Percentiles rank a stretch among this genome's conserved stretches.
phyloP scores from a whole-genome alignment of 768 basidiomycete genomes.

The Hypsizygus marmoreus region DNA sequence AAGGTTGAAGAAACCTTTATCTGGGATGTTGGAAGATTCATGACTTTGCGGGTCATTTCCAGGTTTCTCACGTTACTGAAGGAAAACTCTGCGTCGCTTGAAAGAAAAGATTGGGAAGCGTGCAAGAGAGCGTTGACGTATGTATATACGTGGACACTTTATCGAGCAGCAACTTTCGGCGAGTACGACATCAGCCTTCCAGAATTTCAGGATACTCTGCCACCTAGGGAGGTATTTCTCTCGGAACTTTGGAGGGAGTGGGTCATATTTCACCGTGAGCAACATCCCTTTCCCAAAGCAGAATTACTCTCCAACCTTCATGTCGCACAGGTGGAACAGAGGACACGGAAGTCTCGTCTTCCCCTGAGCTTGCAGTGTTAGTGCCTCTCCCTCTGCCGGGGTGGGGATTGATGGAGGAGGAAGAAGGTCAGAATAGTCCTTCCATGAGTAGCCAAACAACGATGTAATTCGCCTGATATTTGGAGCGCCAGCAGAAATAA shows the following conservation, averaged over 20 bases:
- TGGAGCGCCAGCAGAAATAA: no score
- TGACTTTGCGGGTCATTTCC: slow-evolving; percentile 4
- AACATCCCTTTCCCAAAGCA: not conserved
- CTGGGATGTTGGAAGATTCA: slow-evolving; percentile 7
- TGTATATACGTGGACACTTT: slow-evolving; percentile 6
- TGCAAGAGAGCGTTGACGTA: slow-evolving; percentile 3
- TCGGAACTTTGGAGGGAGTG: not conserved
- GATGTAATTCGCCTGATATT: no score
- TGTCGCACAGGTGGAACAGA: not conserved
- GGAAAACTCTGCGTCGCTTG: not conserved
- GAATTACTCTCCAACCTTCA: not conserved
- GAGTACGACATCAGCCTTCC: slow-evolving; percentile 4
- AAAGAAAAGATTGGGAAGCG: not conserved
- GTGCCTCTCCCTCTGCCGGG: not conserved
- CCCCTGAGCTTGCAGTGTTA: no score
- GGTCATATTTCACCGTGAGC: not conserved
- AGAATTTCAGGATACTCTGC: slow-evolving; percentile 3
- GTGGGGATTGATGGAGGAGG: not conserved
- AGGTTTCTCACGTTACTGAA: slow-evolving; percentile 4
- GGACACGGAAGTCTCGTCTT: no score
- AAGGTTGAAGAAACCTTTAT: slow-evolving; percentile 8
- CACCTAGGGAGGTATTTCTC: not conserved
- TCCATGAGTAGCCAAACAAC: no score
- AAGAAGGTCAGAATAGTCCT: not conserved
- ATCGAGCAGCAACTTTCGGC: slow-evolving; percentile 2